Evolutionary conservation across 345 rosid species (phyloP), one percentile per base, ranked within the genome.

Genomic region (Xanthoceras sorbifolium): DNA sequence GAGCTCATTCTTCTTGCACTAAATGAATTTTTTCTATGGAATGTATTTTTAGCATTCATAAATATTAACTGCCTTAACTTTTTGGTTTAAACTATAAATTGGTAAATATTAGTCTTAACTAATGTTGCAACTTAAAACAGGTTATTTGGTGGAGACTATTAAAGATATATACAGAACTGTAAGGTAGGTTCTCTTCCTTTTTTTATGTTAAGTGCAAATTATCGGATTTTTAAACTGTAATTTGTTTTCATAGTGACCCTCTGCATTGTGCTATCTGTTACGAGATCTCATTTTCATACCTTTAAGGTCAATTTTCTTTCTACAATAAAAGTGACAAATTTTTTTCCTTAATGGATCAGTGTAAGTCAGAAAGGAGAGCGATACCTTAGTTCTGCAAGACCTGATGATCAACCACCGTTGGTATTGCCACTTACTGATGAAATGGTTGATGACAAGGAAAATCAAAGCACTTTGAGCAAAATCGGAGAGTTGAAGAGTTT

Each of bases 381-480:
- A 61, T 82, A 72, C 75, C 83, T 86, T 72, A 68, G 48, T 57
- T 80, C 86, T 70, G 81, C 89, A 25, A 71, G 71, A 42, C 76
- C 84, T 38, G 86, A 86, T 82, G 61, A 84, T 74, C 87, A 82
- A 52, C 86, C 86, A 57, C 81, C 81, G 9, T 60, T 86, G 42
- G 10, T 82, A 70, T 78, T 86, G 75, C 80, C 85, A 44, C 31
- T 84, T 52, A 80, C 75, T 4, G 29, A 31, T 66, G 84, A 82
- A 72, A 65, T 86, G 87, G 64, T 71, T 66, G 84, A 77, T 65
- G 82, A 75, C n/a, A 82, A 80, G 40, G 85, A 78, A 67, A 50
- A 74, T 28, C 63, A 76, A 78, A 60, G 52, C 69, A 52, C 72
- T 73, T 61, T 74, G 40, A 64, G 67, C 32, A 77, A 64, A 20